These are phyloP conservation scores for Lactifluus piperatus DNA, from an alignment of 768 basidiomycete species.

Conservation along the genomic window DNA sequence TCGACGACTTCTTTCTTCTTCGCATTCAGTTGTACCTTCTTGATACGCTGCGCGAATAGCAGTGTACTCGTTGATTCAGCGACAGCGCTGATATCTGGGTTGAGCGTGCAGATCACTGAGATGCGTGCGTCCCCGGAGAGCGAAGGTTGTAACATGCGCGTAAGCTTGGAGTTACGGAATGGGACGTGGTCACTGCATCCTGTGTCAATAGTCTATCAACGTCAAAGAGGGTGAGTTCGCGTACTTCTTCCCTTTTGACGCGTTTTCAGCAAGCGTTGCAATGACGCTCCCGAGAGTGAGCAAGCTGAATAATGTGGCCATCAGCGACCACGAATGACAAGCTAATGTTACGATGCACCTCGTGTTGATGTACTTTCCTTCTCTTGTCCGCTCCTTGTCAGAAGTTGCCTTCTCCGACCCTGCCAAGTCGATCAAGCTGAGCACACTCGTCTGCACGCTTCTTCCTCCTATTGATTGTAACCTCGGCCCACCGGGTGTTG, in stretches of 20 bases:
- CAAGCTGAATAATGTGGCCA: constrained; percentile 39
- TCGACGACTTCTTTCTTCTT: constrained; percentile 92
- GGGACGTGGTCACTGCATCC: constrained; percentile 73
- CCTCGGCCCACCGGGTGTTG: constrained; percentile 50
- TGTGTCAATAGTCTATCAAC: constrained; percentile 1
- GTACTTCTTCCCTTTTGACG: constrained; percentile 64
- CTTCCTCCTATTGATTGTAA: constrained; percentile 72
- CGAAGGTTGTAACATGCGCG: constrained; percentile 89
- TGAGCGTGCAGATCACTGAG: constrained; percentile 93
- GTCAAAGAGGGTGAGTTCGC: constrained; percentile 14
- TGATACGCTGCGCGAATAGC: constrained; percentile 85
- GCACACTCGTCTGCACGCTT: constrained; percentile 68
- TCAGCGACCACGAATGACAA: background rate
- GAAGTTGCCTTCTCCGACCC: constrained; percentile 95
- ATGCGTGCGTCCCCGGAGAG: constrained; percentile 93
- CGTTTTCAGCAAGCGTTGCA: constrained; percentile 83
- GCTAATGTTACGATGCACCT: constrained; percentile 35
- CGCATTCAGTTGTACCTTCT: constrained; percentile 82
- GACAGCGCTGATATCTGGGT: constrained; percentile 71
- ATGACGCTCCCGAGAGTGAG: constrained; percentile 92
- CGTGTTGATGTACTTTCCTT: constrained; percentile 96
- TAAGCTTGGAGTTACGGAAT: constrained; percentile 92
- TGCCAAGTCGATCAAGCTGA: constrained; percentile 90
- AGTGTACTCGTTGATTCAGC: constrained; percentile 84
- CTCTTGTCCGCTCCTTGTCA: constrained; percentile 90